Evolutionary conservation across 169 alveolate genomes (phyloP).

Genomic region (Eimeria nieschulzi): DNA sequence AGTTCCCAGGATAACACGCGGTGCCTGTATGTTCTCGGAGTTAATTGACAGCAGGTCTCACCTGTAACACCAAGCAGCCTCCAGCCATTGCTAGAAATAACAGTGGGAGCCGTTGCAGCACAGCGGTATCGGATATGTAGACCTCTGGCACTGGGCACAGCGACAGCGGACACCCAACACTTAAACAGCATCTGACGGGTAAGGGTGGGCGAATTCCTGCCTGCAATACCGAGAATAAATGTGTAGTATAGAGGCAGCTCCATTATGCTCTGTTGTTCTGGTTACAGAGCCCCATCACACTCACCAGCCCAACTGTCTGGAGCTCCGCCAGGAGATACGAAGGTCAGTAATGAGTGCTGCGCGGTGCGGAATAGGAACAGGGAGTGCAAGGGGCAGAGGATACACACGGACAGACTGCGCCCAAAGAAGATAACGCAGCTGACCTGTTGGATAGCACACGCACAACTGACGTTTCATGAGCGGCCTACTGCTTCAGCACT

Average conservation of each 20-base stretch:
- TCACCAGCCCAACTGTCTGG: slow-evolving; percentile 31
- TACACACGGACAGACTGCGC: slow-evolving; percentile 68
- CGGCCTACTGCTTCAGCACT: too few relatives aligned
- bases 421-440: slow-evolving; percentile 73
- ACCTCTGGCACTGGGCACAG: slow-evolving; percentile 51
- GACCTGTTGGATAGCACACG: slow-evolving; percentile 31
- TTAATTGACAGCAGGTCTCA: neutral
- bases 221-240: too few relatives aligned
- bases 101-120: slow-evolving; percentile 71
- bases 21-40: neutral
- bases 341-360: slow-evolving; percentile 34
- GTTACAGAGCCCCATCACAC: neutral
- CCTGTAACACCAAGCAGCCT: slow-evolving; percentile 72
- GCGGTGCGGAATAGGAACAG: slow-evolving; percentile 57
- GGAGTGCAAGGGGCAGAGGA: slow-evolving; percentile 72
- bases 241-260: too few relatives aligned
- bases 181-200: too few relatives aligned
- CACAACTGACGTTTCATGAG: too few relatives aligned
- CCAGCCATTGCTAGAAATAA: slow-evolving; percentile 66
- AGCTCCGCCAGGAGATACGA: slow-evolving; percentile 26
- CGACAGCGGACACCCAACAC: too few relatives aligned
- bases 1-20: neutral
- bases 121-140: slow-evolving; percentile 54
- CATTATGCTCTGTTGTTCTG: too few relatives aligned
- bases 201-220: too few relatives aligned